Evolutionary conservation across 257 asterid genomes (phyloP).

Genomic region (Paulownia fortunei): DNA sequence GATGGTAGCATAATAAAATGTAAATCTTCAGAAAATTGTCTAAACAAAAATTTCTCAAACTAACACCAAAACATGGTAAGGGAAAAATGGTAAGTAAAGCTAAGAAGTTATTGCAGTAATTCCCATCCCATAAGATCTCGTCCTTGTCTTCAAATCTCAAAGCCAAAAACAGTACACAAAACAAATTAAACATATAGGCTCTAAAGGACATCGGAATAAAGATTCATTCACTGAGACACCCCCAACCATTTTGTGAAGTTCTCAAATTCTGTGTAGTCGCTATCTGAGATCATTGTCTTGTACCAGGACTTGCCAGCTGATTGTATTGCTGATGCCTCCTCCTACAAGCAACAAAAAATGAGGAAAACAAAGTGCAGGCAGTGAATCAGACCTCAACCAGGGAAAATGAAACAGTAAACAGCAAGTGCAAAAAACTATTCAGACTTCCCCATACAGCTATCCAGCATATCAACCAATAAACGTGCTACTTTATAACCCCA

Average conservation of each 20-base stretch:
- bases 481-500: too few species aligned
- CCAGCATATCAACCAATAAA: not conserved
- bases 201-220: conserved; percentile 5
- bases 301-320: conserved; percentile 77
- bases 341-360: conserved; percentile 41
- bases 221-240: conserved; percentile 54
- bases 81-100: not conserved
- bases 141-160: conserved; percentile 22
- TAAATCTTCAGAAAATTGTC: not conserved
- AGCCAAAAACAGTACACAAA: not conserved
- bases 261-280: conserved; percentile 83
- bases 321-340: conserved; percentile 72
- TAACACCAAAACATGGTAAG: conserved; percentile 13
- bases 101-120: not conserved
- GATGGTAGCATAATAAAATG: too few species aligned
- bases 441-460: too few species aligned
- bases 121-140: conserved; percentile 24
- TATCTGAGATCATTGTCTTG: conserved; percentile 88
- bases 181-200: conserved; percentile 30
- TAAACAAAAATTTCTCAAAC: conserved; percentile 25
- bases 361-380: not conserved
- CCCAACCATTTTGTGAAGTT: conserved; percentile 92
- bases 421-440: too few species aligned
- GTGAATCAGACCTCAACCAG: not conserved
- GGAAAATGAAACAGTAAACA: too few species aligned